phyloP scores from a whole-genome alignment of 2,329 filamentous ascomycete species.

The Dendryphion nanum region DNA sequence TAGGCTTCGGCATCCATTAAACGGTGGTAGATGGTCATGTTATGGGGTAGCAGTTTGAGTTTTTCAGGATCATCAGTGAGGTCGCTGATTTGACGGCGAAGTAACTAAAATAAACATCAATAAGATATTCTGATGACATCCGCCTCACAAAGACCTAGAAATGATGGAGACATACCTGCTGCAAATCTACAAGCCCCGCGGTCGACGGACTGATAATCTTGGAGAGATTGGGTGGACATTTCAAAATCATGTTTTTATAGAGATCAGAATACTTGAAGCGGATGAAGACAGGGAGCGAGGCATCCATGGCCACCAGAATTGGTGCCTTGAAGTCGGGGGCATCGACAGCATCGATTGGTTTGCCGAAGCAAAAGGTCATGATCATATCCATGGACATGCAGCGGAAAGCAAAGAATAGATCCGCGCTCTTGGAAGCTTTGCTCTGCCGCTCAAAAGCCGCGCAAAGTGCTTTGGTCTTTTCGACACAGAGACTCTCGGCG shows the following conservation, averaged over 20 bases:
- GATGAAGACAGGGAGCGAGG: slow-evolving; percentile 32
- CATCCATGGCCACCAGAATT: slow-evolving; percentile 44
- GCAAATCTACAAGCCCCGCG: slow-evolving; percentile 39
- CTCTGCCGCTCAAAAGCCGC: slow-evolving; percentile 25
- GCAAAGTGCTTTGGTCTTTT: slow-evolving; percentile 36
- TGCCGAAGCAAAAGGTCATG: slow-evolving; percentile 43
- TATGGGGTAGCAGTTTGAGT: slow-evolving; percentile 32
- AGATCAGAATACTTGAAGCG: slow-evolving; percentile 42
- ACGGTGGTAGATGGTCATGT: slow-evolving; percentile 39
- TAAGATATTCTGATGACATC: background rate
- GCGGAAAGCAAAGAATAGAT: slow-evolving; percentile 27
- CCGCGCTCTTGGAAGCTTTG: slow-evolving; percentile 13
- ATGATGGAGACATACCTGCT: slow-evolving; percentile 17
- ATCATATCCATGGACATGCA: slow-evolving; percentile 27
- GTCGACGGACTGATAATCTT: slow-evolving; percentile 37
- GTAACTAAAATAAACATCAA: slow-evolving; percentile 15
- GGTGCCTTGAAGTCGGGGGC: slow-evolving; percentile 42
- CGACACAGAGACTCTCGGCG: slow-evolving; percentile 37
- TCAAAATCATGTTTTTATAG: slow-evolving; percentile 38
- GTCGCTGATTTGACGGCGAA: slow-evolving; percentile 30
- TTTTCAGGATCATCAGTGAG: slow-evolving; percentile 29
- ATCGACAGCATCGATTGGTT: slow-evolving; percentile 39
- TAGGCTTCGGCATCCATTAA: slow-evolving; percentile 34
- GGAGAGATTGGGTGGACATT: slow-evolving; percentile 38
- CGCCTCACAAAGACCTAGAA: background rate